Evolutionary conservation across 2,329 filamentous ascomycete genomes (phyloP).

Genomic region (Ceratocystiopsis sp.): DNA sequence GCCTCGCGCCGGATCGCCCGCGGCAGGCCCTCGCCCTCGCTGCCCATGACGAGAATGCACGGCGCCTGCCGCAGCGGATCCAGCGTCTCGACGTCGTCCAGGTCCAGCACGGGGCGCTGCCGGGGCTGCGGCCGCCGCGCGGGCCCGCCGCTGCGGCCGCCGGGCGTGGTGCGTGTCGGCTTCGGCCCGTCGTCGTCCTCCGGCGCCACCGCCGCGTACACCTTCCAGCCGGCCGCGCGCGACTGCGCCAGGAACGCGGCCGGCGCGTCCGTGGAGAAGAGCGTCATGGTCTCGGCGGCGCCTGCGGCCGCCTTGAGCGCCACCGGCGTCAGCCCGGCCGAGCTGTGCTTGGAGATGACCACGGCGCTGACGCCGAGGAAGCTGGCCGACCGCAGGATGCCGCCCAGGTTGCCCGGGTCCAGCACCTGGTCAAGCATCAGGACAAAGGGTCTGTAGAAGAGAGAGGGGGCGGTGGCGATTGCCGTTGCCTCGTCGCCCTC

Average conservation of each 20-base stretch:
- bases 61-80: conserved; percentile 43
- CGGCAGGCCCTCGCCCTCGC: conserved; percentile 61
- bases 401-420: conserved; percentile 82
- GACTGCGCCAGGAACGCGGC: conserved; percentile 53
- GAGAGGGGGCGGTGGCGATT: not conserved
- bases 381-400: conserved; percentile 71
- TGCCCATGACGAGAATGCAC: conserved; percentile 66
- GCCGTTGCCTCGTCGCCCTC: too few species aligned
- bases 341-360: conserved; percentile 55
- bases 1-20: conserved; percentile 46
- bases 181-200: too few species aligned
- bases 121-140: conserved; percentile 4
- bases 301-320: conserved; percentile 79
- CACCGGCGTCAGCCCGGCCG: conserved; percentile 57
- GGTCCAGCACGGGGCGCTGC: conserved; percentile 24
- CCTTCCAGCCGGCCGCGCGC: conserved; percentile 56
- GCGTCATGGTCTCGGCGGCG: conserved; percentile 61
- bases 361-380: conserved; percentile 85
- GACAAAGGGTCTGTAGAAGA: conserved; percentile 45
- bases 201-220: conserved; percentile 56
- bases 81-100: conserved; percentile 28
- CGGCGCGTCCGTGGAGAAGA: conserved; percentile 54
- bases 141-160: conserved; percentile 4
- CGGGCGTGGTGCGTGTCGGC: conserved; percentile 9
- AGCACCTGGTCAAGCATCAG: conserved; percentile 60